Evolutionary conservation across 2,329 filamentous ascomycete genomes (phyloP), one percentile per base, ranked within the genome.

Genomic region (Stemphylium lycopersici): DNA sequence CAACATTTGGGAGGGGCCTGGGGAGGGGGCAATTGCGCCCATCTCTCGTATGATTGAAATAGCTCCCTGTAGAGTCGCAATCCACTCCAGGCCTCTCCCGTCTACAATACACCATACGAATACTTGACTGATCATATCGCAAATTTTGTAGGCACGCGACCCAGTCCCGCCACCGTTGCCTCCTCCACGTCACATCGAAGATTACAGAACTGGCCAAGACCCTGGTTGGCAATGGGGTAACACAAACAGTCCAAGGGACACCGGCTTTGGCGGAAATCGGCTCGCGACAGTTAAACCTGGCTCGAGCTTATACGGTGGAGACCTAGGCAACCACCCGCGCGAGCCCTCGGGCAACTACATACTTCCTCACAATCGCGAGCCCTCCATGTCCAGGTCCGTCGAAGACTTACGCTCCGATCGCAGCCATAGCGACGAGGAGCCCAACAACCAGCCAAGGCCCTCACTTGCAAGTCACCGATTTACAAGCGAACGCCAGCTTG

Each of bases 151-250:
- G 51, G 79, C 81, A 55, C 79, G 81, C 67, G 78, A 80, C 64
- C 77, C 80, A 26, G 78, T 80, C 45, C 87, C 87, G 54, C 87
- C 87, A 59, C 85, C 86, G 44, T 79, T 89, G 65, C 87, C 87
- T 64, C 87, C 87, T 53, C 84, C 86, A 47, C 80, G 79, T 72
- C 77, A 81, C 68, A 81, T 88, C 55, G 78, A 80, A 61, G 82
- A 85, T 56, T 82, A 85, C 60, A 77, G 79, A 63, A 72, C 79
- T 58, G 85, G 84, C 32, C 79, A 83, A 64, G 87, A 89, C 72
- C 79, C 82, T 50, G 85, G 82, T 56, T 88, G 85, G 85, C 78
- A 83, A 70, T 86, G 83, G 80, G 84, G 81, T 58, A 87, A 88
- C 75, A 77, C 78, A 54, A 86, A 87, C 73, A 78, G 78, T 45